These are phyloP conservation scores for Calonectria pseudoreteaudii DNA, from an alignment of 2,329 filamentous ascomycete species.

Conservation along the genomic window DNA sequence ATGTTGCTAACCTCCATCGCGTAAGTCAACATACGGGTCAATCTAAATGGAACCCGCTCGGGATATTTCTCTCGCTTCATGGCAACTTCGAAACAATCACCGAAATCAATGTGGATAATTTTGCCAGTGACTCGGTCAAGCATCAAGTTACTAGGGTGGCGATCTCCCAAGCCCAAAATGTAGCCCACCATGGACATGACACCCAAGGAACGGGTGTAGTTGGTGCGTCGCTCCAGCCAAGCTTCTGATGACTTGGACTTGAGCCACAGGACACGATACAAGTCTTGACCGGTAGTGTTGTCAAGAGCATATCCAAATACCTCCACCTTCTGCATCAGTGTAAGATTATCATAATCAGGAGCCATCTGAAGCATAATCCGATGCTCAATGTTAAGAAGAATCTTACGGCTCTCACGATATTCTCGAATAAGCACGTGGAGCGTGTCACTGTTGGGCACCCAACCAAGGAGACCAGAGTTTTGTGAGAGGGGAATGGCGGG, in stretches of 20 bases:
- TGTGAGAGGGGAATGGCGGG: conserved; percentile 97
- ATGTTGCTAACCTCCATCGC: conserved; percentile 99
- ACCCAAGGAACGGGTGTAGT: conserved; percentile 95
- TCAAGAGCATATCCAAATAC: conserved; percentile 99
- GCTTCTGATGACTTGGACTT: conserved; percentile 99
- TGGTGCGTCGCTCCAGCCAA: conserved; percentile 98
- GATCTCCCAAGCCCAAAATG: conserved; percentile 94
- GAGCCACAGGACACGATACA: conserved; percentile 97
- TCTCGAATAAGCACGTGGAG: conserved; percentile 96
- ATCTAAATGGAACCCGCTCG: conserved; percentile 94
- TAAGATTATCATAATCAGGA: conserved; percentile 97
- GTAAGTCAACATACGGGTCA: conserved; percentile 98
- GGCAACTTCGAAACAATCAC: conserved; percentile 98
- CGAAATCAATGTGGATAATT: conserved; percentile 99
- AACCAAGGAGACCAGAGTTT: conserved; percentile 93
- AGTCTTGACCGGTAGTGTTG: conserved; percentile 98
- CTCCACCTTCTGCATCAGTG: conserved; percentile 99
- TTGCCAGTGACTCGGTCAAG: conserved; percentile 95
- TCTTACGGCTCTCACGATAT: conserved; percentile 96
- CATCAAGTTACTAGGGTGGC: conserved; percentile 98
- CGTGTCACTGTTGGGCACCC: conserved; percentile 98
- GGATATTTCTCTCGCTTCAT: conserved; percentile 99
- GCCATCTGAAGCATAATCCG: conserved; percentile 99
- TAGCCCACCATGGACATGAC: conserved; percentile 99
- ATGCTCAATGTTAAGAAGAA: conserved; percentile 98